Evolutionary conservation across 1,284 basidiomycete species (phyloP), one percentile per base, ranked within the genome.

Genomic region (Pterulicium gracile): DNA sequence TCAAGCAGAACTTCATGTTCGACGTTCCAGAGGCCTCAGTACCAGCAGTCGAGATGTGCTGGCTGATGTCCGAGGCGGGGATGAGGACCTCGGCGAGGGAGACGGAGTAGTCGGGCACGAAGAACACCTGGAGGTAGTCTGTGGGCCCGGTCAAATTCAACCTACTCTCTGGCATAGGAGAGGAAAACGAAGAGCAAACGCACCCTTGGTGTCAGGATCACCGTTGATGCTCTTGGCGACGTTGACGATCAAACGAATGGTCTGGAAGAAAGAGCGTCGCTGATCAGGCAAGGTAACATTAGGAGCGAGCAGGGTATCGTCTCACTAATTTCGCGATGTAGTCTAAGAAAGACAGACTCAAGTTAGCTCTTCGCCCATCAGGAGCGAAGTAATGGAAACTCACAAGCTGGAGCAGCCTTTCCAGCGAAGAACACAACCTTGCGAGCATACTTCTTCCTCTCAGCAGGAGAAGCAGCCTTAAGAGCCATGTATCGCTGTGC

Each of bases 11-110:
- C 69, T 96, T 95, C 91, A 95, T 95, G 72, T 95, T 94, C 27
- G 86, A 87, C 17, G 86, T 88, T 23, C 84, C 84, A 1, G 79
- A 82, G n/a, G 82, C 82, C 60, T 95, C 92, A 0, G 92, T 95
- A 44, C 93, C 92, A 1, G 91, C 92, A 5, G 92, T 95, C 24
- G 85, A 90, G 63, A 96, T 95, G 63, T 95, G 93, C 58, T 94
- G 88, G 51, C 79, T 84, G 65, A 95, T 86, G 60, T 95, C 91
- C 15, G 85, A 85, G 3, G 93, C 88, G 14, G 92, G 93, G 52
- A 94, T 91, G 55, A 96, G 72, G 35, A 95, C 70, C 62, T 96
- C 92, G 2, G 91, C 91, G 45, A 93, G 69, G 13, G 89, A 91
- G 41, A 94, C 85, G 4, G 82, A 85, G 65, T 94, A 93, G 61